These are phyloP conservation scores for Rhipidocladum racemiflorum DNA, from an alignment of 176 grass and related monocot genomes.

Conservation along the genomic window DNA sequence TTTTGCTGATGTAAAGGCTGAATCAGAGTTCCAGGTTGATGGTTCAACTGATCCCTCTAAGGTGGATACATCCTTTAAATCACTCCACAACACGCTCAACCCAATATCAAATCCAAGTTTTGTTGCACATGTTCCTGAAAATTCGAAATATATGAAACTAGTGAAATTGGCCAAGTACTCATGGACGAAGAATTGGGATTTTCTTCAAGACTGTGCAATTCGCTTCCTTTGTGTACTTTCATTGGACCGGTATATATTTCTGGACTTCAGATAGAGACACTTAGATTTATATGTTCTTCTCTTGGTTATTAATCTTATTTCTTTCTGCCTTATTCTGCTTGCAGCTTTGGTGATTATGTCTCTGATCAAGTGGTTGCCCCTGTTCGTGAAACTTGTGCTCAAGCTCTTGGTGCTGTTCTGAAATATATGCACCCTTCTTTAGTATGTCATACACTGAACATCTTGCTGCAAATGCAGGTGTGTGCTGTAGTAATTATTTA, in stretches of 20 bases:
- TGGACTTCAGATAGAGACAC: conserved; percentile 14
- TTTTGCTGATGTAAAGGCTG: conserved; percentile 52
- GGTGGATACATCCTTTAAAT: conserved; percentile 23
- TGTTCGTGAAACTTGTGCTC: conserved; percentile 95
- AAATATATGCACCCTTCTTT: conserved; percentile 96
- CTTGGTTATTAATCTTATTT: conserved; percentile 9
- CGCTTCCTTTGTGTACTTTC: conserved; percentile 95
- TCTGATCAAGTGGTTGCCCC: conserved; percentile 99
- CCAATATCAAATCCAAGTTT: conserved; percentile 30
- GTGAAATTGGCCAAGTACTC: conserved; percentile 70
- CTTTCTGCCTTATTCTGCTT: conserved; percentile 29
- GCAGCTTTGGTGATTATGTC: conserved; percentile 98
- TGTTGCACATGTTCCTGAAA: conserved; percentile 51
- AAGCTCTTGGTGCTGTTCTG: conserved; percentile 94
- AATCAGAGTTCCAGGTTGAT: conserved; percentile 45
- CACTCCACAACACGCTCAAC: conserved; percentile 29
- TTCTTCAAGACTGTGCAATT: conserved; percentile 98
- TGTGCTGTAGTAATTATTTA: conserved; percentile 38
- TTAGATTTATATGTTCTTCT: neutral
- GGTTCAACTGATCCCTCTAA: conserved; percentile 30
- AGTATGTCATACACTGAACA: conserved; percentile 85
- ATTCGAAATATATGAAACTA: conserved; percentile 68
- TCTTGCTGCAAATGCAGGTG: conserved; percentile 92
- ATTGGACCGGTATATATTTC: conserved; percentile 80
- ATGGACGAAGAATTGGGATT: conserved; percentile 90